Base-by-base conservation (phyloP, 331 rosid genomes). In the Prunus yedoensis region DNA sequence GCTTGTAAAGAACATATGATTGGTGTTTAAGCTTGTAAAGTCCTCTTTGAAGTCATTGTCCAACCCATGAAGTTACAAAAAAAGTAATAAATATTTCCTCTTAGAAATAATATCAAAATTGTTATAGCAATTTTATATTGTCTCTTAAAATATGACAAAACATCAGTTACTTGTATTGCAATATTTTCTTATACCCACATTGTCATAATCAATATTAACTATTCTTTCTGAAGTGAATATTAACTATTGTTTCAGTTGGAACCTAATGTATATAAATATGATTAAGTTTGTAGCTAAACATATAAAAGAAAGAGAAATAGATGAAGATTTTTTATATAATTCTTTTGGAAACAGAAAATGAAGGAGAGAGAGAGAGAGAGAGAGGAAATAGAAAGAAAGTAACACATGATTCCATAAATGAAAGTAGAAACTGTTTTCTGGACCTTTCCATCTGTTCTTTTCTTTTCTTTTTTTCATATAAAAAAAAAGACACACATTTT, bases 351-450 rank as follows among this genome's bases (percentile, higher is more conserved):
- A 69, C 11, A 69, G 58, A 13, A 23, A 57, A 57, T n/a, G 10
- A 57, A 57, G 21, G 25, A 23, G 25, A 23, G 17, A 4, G 5
- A 18, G 3, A 74, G 77, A 73, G 18, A 60, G 49, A 60, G 49
- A 16, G 75, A 49, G 68, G 54, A 45, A 47, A 60, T 74, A 9
- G 61, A 11, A 61, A 14, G 50, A 11, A 61, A 11, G 58, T 3
- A 9, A 27, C 2, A 59, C 57, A 45, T 45, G 53, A 61, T 70
- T n/a, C 74, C 66, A 52, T 68, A 23, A 18, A 79, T 79, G 71
- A 38, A 28, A 83, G 32, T n/a, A 45, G 21, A 23, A 74, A 71
- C 76, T 52, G 73, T 70, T 77, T 58, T 63, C 62, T n/a, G 23
- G 80, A 76, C 73, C 73, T 74, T 41, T 73, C 15, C 17, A 59